Evolutionary conservation across 2,329 filamentous ascomycete genomes (phyloP).

Genomic region (Hirsutella rhossiliensis): DNA sequence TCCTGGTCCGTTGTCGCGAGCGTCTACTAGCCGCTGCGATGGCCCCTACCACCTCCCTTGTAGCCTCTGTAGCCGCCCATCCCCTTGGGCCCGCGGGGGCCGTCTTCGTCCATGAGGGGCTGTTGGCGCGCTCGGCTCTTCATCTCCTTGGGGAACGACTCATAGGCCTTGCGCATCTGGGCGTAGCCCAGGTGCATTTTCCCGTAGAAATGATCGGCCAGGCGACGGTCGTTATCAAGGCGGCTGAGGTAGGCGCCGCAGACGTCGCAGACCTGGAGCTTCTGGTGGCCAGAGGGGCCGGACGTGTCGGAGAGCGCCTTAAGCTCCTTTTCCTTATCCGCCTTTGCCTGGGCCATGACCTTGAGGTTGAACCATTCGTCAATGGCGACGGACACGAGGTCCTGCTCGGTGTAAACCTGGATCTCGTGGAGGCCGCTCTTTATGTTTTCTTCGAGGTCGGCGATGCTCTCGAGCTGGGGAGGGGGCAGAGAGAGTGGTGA

Average conservation of each 20-base stretch:
- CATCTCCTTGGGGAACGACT: conserved; percentile 77
- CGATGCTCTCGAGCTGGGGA: conserved; percentile 61
- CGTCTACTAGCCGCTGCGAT: conserved; percentile 23
- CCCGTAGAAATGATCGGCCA: conserved; percentile 97
- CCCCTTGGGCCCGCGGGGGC: conserved; percentile 32
- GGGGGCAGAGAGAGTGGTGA: no score
- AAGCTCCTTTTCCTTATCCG: conserved; percentile 75
- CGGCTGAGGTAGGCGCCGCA: conserved; percentile 89
- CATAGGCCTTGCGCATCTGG: conserved; percentile 91
- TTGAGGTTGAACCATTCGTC: conserved; percentile 82
- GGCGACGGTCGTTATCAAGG: conserved; percentile 82
- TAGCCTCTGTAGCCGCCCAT: conserved; percentile 42
- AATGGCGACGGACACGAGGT: conserved; percentile 65
- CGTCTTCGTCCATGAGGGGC: conserved; percentile 37
- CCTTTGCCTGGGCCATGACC: conserved; percentile 68
- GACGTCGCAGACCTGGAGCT: conserved; percentile 96
- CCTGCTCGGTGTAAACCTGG: neutral
- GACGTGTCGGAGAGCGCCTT: conserved; percentile 85
- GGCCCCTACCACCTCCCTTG: conserved; percentile 34
- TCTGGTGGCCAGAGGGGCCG: conserved; percentile 90
- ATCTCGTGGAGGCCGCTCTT: conserved; percentile 77
- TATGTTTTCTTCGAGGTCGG: conserved; percentile 67
- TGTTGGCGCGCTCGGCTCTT: conserved; percentile 51
- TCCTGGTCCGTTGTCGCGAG: neutral
- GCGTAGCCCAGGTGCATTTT: conserved; percentile 99